These are phyloP conservation scores for Eucalyptus albens DNA, from an alignment of 345 rosid genomes.

Conservation along the genomic window DNA sequence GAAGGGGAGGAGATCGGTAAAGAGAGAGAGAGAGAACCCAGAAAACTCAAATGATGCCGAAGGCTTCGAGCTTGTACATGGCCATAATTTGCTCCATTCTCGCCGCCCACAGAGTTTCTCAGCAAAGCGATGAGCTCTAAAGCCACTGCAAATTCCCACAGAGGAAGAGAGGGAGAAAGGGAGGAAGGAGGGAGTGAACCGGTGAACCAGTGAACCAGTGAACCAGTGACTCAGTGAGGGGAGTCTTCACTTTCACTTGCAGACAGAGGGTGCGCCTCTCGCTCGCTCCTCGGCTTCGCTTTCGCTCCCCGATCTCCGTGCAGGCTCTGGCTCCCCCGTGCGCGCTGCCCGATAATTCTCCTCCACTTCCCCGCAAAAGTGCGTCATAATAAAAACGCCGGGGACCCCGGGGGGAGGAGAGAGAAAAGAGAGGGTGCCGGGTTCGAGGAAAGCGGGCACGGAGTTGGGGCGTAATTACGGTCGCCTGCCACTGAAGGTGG, in stretches of 20 bases:
- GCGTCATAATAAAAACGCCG: background rate
- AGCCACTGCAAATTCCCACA: too few species aligned
- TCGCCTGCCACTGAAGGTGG: background rate
- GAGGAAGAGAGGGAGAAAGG: background rate
- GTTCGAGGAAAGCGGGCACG: background rate
- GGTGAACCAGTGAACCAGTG: background rate
- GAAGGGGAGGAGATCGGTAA: background rate
- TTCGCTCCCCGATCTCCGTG: background rate
- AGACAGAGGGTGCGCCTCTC: background rate
- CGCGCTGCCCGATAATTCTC: background rate
- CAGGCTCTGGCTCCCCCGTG: background rate
- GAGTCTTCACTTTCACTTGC: background rate
- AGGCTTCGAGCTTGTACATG: conserved; percentile 11
- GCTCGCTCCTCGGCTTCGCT: background rate
- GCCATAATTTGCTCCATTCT: conserved; percentile 10
- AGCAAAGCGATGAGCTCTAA: background rate
- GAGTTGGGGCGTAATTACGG: background rate
- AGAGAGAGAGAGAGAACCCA: background rate
- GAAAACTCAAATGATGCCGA: conserved; percentile 1
- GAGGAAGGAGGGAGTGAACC: background rate
- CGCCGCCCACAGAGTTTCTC: background rate
- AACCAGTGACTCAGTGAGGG: background rate
- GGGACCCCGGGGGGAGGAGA: background rate
- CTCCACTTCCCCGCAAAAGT: background rate
- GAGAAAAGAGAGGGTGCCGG: background rate